Percentiles rank a stretch among this genome's conserved stretches.
These are phyloP conservation scores for Sphaerosporella brunnea DNA, from an alignment of 495 filamentous ascomycete genomes.

Conservation along the genomic window DNA sequence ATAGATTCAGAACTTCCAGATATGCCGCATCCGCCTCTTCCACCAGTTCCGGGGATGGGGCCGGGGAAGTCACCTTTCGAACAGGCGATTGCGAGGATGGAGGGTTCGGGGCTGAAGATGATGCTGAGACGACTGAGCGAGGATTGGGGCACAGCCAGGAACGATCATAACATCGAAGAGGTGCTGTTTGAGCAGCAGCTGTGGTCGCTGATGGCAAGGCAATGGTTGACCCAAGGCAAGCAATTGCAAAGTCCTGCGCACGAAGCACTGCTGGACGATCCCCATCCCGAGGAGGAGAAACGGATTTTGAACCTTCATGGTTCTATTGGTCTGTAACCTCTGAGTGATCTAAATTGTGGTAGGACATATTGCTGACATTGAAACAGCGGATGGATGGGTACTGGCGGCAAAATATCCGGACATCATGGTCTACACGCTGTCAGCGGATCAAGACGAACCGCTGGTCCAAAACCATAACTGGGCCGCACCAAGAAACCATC, in stretches of 20 bases:
- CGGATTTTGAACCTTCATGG: background rate
- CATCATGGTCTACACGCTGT: background rate
- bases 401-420: constrained; percentile 1
- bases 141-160: background rate
- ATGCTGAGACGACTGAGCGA: constrained; percentile 4
- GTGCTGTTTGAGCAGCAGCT: constrained; percentile 2
- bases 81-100: background rate
- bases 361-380: background rate
- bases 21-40: background rate
- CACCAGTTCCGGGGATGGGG: background rate
- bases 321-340: background rate
- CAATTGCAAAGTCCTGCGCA: constrained; percentile 3
- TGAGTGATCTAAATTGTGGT: no score
- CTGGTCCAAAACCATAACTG: background rate
- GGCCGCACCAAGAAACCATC: constrained; percentile 1
- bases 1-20: background rate
- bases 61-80: background rate
- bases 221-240: constrained; percentile 3
- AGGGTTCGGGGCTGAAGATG: background rate
- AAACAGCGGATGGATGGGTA: constrained; percentile 1
- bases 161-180: background rate
- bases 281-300: background rate
- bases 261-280: background rate
- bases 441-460: no score
- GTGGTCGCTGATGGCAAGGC: background rate